These are phyloP conservation scores for Neurospora terricola DNA, from an alignment of 495 filamentous ascomycete species.

Conservation along the genomic window DNA sequence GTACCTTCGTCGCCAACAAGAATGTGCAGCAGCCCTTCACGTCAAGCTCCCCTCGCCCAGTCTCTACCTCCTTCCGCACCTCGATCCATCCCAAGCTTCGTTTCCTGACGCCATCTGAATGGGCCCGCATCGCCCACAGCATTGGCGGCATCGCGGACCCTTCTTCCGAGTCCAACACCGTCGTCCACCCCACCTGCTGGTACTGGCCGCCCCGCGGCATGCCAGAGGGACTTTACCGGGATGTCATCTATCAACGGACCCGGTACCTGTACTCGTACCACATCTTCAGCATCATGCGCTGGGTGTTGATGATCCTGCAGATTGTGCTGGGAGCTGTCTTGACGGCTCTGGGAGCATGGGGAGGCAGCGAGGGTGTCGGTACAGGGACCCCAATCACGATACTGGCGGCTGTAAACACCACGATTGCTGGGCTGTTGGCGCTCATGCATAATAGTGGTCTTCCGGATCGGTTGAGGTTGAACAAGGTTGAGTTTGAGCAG, in stretches of 20 bases:
- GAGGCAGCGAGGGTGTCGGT: constrained; percentile 10
- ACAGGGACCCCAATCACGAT: constrained; percentile 30
- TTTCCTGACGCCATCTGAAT: constrained; percentile 31
- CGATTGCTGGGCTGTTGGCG: constrained; percentile 37
- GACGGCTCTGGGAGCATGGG: constrained; percentile 32
- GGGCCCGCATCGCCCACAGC: constrained; percentile 35
- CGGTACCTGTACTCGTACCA: constrained; percentile 29
- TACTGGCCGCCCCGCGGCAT: constrained; percentile 36
- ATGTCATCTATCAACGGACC: constrained; percentile 30
- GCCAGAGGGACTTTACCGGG: constrained; percentile 33
- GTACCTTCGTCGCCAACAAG: background rate
- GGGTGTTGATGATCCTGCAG: constrained; percentile 34
- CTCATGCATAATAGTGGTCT: constrained; percentile 43
- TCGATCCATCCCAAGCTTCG: constrained; percentile 7
- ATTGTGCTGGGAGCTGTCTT: constrained; percentile 34
- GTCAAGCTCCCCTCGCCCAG: background rate
- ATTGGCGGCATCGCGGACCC: constrained; percentile 33
- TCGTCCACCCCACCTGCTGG: constrained; percentile 31
- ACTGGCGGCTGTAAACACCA: constrained; percentile 39
- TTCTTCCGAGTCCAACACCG: constrained; percentile 26
- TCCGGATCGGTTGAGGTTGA: constrained; percentile 36
- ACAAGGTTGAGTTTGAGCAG: constrained; percentile 34
- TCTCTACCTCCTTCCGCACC: background rate
- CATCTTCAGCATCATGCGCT: constrained; percentile 22
- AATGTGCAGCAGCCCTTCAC: background rate